phyloP scores from a whole-genome alignment of 2,329 filamentous ascomycete species.

The Aspergillus sp. region DNA sequence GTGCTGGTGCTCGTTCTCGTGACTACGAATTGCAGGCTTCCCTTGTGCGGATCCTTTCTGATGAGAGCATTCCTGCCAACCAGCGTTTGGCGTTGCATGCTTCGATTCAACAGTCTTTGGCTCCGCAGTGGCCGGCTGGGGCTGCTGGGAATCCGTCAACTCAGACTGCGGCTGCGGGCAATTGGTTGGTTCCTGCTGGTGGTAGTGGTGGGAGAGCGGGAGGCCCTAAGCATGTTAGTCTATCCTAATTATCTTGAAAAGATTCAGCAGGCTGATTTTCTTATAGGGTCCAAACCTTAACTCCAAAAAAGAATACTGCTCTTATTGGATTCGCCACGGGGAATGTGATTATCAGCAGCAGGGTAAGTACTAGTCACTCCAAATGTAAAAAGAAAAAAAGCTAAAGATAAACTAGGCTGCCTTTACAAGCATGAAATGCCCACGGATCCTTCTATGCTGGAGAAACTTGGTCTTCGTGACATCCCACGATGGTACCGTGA shows the following conservation, averaged over 20 bases:
- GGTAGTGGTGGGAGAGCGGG: conserved; percentile 9
- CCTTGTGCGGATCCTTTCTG: conserved; percentile 14
- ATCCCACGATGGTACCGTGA: conserved; percentile 54
- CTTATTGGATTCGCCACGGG: conserved; percentile 82
- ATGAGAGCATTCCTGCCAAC: conserved; percentile 13
- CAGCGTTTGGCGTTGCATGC: conserved; percentile 17
- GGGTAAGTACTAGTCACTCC: conserved; percentile 32
- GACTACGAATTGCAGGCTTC: conserved; percentile 14
- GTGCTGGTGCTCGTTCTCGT: conserved; percentile 6
- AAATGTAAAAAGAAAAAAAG: neutral
- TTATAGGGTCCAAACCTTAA: conserved; percentile 10
- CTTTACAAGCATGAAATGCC: conserved; percentile 91
- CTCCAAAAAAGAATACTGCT: conserved; percentile 68
- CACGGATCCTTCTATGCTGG: conserved; percentile 56
- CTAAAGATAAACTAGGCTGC: conserved; percentile 48
- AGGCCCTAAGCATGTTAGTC: conserved; percentile 15
- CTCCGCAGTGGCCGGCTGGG: conserved; percentile 12
- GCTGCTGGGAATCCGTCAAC: conserved; percentile 7
- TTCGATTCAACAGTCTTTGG: conserved; percentile 14
- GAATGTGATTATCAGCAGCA: conserved; percentile 79
- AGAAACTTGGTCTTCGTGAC: conserved; percentile 59
- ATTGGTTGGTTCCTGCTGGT: neutral
- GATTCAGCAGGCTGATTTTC: neutral
- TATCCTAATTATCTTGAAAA: neutral
- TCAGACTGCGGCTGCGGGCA: neutral